These are phyloP conservation scores for Candida silvatica DNA, from an alignment of 805 yeast species.

Conservation along the genomic window DNA sequence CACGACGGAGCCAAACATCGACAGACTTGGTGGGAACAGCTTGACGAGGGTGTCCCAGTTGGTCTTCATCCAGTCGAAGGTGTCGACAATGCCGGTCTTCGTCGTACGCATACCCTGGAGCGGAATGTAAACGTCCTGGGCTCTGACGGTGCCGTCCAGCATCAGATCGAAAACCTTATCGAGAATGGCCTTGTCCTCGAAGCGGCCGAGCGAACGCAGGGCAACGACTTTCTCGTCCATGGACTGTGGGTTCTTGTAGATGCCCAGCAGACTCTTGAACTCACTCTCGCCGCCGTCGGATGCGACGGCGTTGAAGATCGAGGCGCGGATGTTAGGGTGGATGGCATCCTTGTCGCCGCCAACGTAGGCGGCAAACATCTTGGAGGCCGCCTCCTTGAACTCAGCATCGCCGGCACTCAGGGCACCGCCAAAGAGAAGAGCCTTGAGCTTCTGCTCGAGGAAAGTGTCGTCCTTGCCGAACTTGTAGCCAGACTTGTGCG, in stretches of 20 bases:
- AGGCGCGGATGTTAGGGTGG: constrained; percentile 37
- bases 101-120: constrained; percentile 63
- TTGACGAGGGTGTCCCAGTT: constrained; percentile 68
- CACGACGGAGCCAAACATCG: constrained; percentile 74
- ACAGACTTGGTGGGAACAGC: constrained; percentile 70
- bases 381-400: constrained; percentile 21
- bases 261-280: constrained; percentile 33
- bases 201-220: constrained; percentile 43
- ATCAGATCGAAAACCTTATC: constrained; percentile 30
- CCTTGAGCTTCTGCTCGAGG: constrained; percentile 29
- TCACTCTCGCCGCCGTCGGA: constrained; percentile 29
- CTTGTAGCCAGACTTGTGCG: constrained; percentile 62
- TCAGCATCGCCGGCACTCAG: constrained; percentile 32
- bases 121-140: constrained; percentile 45
- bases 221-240: constrained; percentile 53
- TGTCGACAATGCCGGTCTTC: constrained; percentile 53
- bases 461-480: constrained; percentile 68
- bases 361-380: constrained; percentile 20
- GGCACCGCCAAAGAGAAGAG: constrained; percentile 34
- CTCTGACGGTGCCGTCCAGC: constrained; percentile 64
- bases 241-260: constrained; percentile 42
- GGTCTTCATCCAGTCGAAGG: constrained; percentile 61
- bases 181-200: constrained; percentile 29
- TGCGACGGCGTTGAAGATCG: constrained; percentile 37
- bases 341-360: constrained; percentile 24